Conservation (phyloP, 768 basidiomycete species). For the Xanthoconium purpureum region DNA sequence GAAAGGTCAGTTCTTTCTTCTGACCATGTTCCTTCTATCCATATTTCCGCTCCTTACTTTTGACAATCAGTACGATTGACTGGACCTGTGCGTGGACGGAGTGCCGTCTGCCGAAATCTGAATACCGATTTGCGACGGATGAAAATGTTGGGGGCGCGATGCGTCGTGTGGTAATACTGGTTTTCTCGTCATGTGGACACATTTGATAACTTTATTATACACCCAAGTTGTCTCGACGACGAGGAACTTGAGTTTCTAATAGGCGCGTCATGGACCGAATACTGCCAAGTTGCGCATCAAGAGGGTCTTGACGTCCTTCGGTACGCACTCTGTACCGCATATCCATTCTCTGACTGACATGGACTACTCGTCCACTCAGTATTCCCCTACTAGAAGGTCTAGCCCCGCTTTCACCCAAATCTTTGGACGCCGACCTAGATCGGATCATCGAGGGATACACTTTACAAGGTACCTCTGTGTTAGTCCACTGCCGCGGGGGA, state of each 20-base stretch:
- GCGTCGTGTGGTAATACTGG: slow-evolving; percentile 68
- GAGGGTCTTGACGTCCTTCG: slow-evolving; percentile 79
- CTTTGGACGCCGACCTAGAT: slow-evolving; percentile 64
- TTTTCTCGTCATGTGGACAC: background rate
- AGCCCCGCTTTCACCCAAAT: slow-evolving; percentile 56
- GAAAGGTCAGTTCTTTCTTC: slow-evolving; percentile 54
- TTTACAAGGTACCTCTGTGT: slow-evolving; percentile 62
- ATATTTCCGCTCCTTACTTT: background rate
- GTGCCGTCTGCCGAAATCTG: slow-evolving; percentile 80
- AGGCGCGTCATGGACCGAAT: slow-evolving; percentile 84
- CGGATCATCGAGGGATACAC: slow-evolving; percentile 71
- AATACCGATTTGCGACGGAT: slow-evolving; percentile 74
- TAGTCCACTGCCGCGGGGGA: slow-evolving; percentile 92
- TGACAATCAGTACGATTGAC: slow-evolving; percentile 55
- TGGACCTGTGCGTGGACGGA: slow-evolving; percentile 75
- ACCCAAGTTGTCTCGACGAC: slow-evolving; percentile 76
- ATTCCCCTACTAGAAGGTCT: slow-evolving; percentile 90
- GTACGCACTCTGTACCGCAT: slow-evolving; percentile 33
- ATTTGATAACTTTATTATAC: background rate
- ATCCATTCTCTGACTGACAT: background rate
- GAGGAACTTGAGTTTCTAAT: slow-evolving; percentile 71
- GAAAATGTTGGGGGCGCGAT: slow-evolving; percentile 66
- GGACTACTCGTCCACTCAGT: slow-evolving; percentile 35
- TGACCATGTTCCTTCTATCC: background rate
- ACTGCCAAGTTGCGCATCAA: slow-evolving; percentile 55